Evolutionary conservation across 495 filamentous ascomycete genomes (phyloP), one percentile per base, ranked within the genome.

Genomic region (Extremus antarcticus): DNA sequence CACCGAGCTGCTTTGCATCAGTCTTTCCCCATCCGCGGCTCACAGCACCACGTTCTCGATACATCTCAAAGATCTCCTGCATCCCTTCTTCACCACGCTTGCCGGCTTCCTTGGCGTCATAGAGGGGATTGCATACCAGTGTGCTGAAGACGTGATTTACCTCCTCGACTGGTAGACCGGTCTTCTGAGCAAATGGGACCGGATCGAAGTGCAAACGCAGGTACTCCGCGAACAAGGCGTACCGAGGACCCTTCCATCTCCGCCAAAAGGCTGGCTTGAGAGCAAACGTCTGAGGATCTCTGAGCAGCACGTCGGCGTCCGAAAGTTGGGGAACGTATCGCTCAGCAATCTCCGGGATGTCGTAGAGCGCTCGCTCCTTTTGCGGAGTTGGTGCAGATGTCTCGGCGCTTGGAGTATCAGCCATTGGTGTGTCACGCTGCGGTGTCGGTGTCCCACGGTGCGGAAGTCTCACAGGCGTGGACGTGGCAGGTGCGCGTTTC

Each of bases 31-130:
- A 13, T 13, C 13, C 29, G 7, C 29, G 29, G 3, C 7, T 41
- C 20, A 17, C 32, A 7, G 25, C 43, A 16, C 49, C 55, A 38
- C 24, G 47, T 25, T 52, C 25, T 3, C 25, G 23, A 3, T 11
- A 11, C 47, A 45, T 4, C 15, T 46, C 39, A n/a, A 57, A 45
- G 11, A 51, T 13, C 11, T 11, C 38, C 25, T n/a, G 9, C 47
- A 57, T 57, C 2, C 55, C 55, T 19, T 52, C 49, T 25, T 57
- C 55, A 2, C 55, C 55, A 4, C 55, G 3, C n/a, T 41, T 11
- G 10, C 11, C 4, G 1, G 55, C 55, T 39, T 46, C 48, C 16
- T 22, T 20, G 4, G 39, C 55, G 32, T 57, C 40, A 10, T 35
- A 32, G 2, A 57, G 25, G 2, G 55, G 55, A 1, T 38, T 21